Percentiles rank a stretch among this genome's conserved stretches.
Evolutionary conservation across 768 basidiomycete species (phyloP).

Genomic region (Phaffia australis): DNA sequence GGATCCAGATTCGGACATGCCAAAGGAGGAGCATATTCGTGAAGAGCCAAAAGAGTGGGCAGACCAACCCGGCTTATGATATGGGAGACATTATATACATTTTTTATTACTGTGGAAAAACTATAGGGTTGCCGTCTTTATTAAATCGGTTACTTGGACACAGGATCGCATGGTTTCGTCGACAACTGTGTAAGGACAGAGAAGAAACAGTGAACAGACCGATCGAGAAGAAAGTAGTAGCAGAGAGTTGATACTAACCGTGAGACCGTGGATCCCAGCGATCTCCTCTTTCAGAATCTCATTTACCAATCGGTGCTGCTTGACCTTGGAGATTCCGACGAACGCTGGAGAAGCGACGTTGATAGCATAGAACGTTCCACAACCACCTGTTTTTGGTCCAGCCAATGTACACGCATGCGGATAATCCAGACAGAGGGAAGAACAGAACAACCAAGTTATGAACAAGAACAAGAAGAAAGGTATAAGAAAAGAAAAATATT

Average conservation of each 20-base stretch:
- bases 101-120: too few species aligned
- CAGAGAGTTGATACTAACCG: conserved; percentile 46
- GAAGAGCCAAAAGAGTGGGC: background rate
- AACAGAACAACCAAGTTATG: background rate
- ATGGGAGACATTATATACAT: too few species aligned
- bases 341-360: conserved; percentile 73
- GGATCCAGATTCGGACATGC: conserved; percentile 66
- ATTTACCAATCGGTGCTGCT: conserved; percentile 88
- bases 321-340: conserved; percentile 71
- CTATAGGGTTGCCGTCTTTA: too few species aligned
- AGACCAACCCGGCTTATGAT: too few species aligned
- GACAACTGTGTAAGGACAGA: background rate
- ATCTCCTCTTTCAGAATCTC: conserved; percentile 79
- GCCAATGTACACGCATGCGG: background rate
- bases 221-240: background rate
- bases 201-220: background rate
- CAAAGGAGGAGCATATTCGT: conserved; percentile 36
- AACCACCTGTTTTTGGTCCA: conserved; percentile 55
- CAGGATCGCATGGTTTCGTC: background rate
- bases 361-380: conserved; percentile 94
- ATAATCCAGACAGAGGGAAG: background rate
- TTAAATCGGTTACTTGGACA: too few species aligned
- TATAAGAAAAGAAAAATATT: background rate
- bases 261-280: conserved; percentile 80
- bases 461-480: background rate